Percentiles rank a stretch among this genome's conserved stretches.
phyloP scores from a whole-genome alignment of 1,284 basidiomycete genomes.

The Irpex sp. region DNA sequence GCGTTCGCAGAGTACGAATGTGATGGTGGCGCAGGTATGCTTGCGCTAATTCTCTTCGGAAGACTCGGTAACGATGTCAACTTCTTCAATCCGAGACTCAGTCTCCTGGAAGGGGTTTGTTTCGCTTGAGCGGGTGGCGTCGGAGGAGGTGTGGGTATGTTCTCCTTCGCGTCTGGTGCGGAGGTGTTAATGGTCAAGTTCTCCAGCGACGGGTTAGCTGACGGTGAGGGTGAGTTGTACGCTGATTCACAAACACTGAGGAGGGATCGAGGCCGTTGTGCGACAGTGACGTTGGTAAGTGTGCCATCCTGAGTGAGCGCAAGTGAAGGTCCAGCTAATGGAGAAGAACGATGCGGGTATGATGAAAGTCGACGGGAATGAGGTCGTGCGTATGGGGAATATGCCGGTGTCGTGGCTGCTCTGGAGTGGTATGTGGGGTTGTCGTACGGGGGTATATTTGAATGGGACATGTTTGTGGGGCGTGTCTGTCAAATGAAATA shows the following conservation, averaged over 20 bases:
- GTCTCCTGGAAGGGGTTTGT: background rate
- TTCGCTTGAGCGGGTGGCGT: constrained; percentile 3
- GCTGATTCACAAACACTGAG: constrained; percentile 9
- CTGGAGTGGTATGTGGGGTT: background rate
- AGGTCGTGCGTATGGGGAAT: background rate
- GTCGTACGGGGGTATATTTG: background rate
- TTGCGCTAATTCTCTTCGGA: background rate
- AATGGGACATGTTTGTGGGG: background rate
- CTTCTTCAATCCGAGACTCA: constrained; percentile 10
- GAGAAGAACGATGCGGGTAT: constrained; percentile 23
- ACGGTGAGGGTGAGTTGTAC: constrained; percentile 8
- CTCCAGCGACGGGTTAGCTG: background rate
- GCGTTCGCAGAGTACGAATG: background rate
- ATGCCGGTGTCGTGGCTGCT: background rate
- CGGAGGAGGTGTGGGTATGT: background rate
- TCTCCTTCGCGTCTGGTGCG: background rate
- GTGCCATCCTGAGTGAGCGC: constrained; percentile 19
- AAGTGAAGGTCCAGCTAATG: constrained; percentile 26
- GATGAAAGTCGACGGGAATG: background rate
- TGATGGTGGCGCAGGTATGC: background rate
- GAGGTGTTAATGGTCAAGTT: background rate
- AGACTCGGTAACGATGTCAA: constrained; percentile 9
- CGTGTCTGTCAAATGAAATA: background rate
- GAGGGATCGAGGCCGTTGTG: constrained; percentile 12
- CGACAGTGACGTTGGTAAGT: constrained; percentile 4